A percentile compares a stretch with the other conserved stretches of the same genome.
phyloP scores from a whole-genome alignment of 2,329 filamentous ascomycete genomes.

The Phialophora verrucosa region DNA sequence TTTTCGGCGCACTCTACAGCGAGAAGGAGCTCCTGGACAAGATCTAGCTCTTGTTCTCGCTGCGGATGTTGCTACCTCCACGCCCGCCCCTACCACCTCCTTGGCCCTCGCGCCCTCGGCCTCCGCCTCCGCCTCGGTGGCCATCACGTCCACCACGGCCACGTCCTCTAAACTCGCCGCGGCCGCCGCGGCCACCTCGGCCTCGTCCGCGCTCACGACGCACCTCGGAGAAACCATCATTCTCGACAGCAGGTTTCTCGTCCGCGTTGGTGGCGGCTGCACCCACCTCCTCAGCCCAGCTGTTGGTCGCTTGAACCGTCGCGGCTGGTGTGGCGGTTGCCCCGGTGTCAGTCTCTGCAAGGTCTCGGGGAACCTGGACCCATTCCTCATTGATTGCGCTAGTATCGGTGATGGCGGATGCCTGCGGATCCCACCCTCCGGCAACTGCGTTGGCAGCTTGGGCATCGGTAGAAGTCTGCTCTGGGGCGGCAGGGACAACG shows the following conservation, averaged over 20 bases:
- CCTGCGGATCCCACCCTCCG: constrained; percentile 62
- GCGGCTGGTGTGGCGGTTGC: constrained; percentile 67
- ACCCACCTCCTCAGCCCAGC: constrained; percentile 82
- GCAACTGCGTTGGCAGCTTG: constrained; percentile 54
- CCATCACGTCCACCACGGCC: constrained; percentile 46
- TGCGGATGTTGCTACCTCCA: constrained; percentile 31
- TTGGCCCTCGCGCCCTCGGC: constrained; percentile 32
- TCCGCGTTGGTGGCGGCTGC: constrained; percentile 50
- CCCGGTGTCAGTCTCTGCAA: constrained; percentile 74
- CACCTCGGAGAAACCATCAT: constrained; percentile 48
- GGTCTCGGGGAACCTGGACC: constrained; percentile 76
- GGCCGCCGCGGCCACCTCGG: constrained; percentile 42
- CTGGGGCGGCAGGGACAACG: constrained; percentile 41
- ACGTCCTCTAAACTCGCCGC: constrained; percentile 44
- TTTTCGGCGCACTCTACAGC: neutral
- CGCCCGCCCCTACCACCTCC: constrained; percentile 29
- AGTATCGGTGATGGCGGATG: constrained; percentile 54
- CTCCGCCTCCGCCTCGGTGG: constrained; percentile 40
- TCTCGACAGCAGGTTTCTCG: constrained; percentile 41
- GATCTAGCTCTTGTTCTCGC: constrained; percentile 30
- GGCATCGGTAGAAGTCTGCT: constrained; percentile 49
- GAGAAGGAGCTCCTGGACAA: neutral
- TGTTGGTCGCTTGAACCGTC: constrained; percentile 60
- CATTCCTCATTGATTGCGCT: constrained; percentile 65
- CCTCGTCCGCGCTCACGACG: constrained; percentile 48